These are phyloP conservation scores for Taxawa tesnikishii DNA, from an alignment of 2,329 filamentous ascomycete genomes.

Conservation along the genomic window DNA sequence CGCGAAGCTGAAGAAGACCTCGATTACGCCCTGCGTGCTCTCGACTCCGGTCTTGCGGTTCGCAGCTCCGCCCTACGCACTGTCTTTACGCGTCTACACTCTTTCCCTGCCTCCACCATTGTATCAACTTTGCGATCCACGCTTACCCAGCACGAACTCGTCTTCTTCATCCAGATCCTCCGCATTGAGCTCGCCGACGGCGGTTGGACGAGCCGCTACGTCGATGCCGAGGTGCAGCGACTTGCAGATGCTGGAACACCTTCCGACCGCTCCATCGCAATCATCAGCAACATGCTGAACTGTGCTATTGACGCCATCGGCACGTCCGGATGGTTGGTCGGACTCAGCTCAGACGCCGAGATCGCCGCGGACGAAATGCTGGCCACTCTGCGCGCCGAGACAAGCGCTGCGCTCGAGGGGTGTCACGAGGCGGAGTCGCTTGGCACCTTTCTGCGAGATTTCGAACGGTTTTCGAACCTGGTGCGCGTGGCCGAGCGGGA, in stretches of 20 bases:
- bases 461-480: constrained; percentile 41
- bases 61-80: constrained; percentile 53
- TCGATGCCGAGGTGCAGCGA: constrained; percentile 50
- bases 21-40: constrained; percentile 53
- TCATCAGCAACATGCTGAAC: constrained; percentile 59
- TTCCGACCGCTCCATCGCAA: constrained; percentile 55
- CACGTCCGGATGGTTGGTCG: constrained; percentile 61
- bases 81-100: constrained; percentile 57
- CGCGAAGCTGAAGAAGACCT: constrained; percentile 40
- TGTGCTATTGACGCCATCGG: constrained; percentile 67
- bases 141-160: constrained; percentile 54
- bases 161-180: constrained; percentile 60
- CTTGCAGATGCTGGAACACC: constrained; percentile 30
- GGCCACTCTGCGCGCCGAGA: constrained; percentile 52
- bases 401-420: constrained; percentile 59
- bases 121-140: constrained; percentile 51
- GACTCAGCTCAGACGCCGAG: constrained; percentile 37
- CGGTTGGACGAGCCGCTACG: constrained; percentile 62
- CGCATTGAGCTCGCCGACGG: constrained; percentile 62
- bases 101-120: constrained; percentile 48
- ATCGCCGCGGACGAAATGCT: constrained; percentile 52
- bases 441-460: constrained; percentile 52
- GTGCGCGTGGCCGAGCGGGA: constrained; percentile 17
- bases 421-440: constrained; percentile 57
- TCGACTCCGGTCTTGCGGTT: constrained; percentile 51